Conservation (phyloP, 2,329 filamentous ascomycete species). For the Xylaria sp. region DNA sequence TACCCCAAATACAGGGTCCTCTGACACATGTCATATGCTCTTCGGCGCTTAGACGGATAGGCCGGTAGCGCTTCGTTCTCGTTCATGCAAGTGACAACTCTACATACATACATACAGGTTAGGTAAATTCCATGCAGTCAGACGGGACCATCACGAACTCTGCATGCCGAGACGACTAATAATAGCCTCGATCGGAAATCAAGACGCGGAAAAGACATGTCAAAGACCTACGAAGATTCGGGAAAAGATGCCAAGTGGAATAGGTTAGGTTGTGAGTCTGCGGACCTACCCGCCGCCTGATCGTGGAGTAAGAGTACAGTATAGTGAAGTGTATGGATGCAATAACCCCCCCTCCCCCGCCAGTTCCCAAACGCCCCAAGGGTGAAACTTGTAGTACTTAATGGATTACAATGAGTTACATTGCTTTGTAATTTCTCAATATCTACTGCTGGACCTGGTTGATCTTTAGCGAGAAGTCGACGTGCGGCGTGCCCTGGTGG, state of each 20-base stretch:
- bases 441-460: conserved; percentile 50
- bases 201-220: background rate
- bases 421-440: background rate
- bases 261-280: background rate
- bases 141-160: background rate
- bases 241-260: background rate
- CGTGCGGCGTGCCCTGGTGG: conserved; percentile 91
- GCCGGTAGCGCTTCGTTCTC: background rate
- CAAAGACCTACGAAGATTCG: background rate
- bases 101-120: background rate
- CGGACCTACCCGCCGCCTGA: background rate
- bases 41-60: background rate
- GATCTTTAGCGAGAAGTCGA: conserved; percentile 97
- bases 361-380: background rate
- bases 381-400: background rate
- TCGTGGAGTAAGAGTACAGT: conserved; percentile 6
- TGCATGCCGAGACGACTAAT: background rate
- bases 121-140: background rate
- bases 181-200: background rate
- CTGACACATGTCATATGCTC: background rate
- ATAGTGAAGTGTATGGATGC: background rate
- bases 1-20: too few relatives aligned
- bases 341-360: background rate
- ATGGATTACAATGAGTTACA: background rate
- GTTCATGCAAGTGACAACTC: background rate